Evolutionary conservation across 139 green algal genomes (phyloP).

Genomic region (Chlamydomonas asymmetrica): DNA sequence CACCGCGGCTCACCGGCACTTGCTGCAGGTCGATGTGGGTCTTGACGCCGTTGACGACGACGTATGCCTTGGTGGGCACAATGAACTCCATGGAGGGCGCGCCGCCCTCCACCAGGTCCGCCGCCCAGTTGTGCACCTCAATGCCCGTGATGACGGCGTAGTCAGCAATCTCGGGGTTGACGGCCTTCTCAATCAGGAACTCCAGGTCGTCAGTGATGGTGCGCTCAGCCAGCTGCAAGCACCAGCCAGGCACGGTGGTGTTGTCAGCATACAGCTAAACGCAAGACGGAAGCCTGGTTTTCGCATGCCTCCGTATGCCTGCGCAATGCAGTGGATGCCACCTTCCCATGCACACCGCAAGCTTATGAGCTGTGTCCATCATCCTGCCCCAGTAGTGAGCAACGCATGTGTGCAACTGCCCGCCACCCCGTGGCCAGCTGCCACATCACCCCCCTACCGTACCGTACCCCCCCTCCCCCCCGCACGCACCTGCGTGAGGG

Average conservation of each 20-base stretch:
- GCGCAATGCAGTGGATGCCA: too few species aligned
- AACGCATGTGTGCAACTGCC: too few species aligned
- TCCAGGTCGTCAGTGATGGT: conserved; percentile 85
- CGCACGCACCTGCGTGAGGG: conserved; percentile 64
- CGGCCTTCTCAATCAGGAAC: conserved; percentile 76
- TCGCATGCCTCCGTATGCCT: too few species aligned
- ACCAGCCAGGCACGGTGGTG: too few species aligned
- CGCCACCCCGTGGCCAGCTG: too few species aligned
- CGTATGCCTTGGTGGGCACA: conserved; percentile 60
- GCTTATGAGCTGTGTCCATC: too few species aligned
- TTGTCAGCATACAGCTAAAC: too few species aligned
- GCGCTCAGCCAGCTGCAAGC: conserved; percentile 60
- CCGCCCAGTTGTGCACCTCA: conserved; percentile 79
- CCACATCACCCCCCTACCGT: too few species aligned
- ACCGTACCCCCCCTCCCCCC: neutral
- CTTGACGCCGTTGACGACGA: conserved; percentile 68
- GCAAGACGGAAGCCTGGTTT: too few species aligned
- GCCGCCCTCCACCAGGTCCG: conserved; percentile 45
- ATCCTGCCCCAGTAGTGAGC: too few species aligned
- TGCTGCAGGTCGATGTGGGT: conserved; percentile 70
- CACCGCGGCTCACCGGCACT: conserved; percentile 15
- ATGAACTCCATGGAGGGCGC: conserved; percentile 74
- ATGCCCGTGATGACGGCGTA: conserved; percentile 84
- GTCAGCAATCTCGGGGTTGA: conserved; percentile 76
- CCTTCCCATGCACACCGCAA: too few species aligned